These are phyloP conservation scores for Abortiporus biennis DNA, from an alignment of 1,284 basidiomycete species.

Conservation along the genomic window DNA sequence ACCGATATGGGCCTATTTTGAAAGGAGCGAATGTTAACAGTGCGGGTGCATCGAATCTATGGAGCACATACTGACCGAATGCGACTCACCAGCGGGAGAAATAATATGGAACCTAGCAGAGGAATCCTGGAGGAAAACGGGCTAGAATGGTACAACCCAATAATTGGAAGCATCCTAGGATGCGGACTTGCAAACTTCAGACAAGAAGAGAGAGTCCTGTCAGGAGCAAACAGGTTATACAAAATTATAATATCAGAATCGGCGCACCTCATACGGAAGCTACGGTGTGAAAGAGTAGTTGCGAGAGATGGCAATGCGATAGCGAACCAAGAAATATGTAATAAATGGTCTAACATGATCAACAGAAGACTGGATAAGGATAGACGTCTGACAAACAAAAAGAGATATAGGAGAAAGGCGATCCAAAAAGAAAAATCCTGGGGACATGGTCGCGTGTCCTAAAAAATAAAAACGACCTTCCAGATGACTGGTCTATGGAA, in stretches of 20 bases:
- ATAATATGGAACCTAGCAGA: conserved; percentile 19
- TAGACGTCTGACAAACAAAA: neutral
- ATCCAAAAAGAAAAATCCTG: neutral
- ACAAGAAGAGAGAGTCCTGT: neutral
- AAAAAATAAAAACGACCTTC: neutral
- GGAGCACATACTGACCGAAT: conserved; percentile 26
- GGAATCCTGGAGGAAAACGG: conserved; percentile 9
- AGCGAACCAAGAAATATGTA: neutral
- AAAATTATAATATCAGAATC: conserved; percentile 22
- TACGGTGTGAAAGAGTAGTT: conserved; percentile 17
- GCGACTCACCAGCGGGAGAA: conserved; percentile 16
- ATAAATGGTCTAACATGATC: conserved; percentile 1
- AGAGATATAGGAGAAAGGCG: neutral
- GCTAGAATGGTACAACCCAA: conserved; percentile 1
- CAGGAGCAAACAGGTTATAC: conserved; percentile 14
- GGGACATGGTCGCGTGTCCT: neutral
- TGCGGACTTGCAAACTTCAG: neutral
- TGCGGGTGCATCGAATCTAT: conserved; percentile 23
- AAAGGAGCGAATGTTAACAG: conserved; percentile 18
- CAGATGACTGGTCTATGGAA: neutral
- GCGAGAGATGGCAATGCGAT: neutral
- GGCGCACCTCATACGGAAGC: conserved; percentile 22
- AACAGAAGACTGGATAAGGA: conserved; percentile 2
- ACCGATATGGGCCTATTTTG: too few species aligned
- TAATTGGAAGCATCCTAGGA: conserved; percentile 7